A percentile compares a stretch with the other conserved stretches of the same genome.
Conservation (phyloP, 2,329 filamentous ascomycete genomes). For the Fusarium gaditjirri region DNA sequence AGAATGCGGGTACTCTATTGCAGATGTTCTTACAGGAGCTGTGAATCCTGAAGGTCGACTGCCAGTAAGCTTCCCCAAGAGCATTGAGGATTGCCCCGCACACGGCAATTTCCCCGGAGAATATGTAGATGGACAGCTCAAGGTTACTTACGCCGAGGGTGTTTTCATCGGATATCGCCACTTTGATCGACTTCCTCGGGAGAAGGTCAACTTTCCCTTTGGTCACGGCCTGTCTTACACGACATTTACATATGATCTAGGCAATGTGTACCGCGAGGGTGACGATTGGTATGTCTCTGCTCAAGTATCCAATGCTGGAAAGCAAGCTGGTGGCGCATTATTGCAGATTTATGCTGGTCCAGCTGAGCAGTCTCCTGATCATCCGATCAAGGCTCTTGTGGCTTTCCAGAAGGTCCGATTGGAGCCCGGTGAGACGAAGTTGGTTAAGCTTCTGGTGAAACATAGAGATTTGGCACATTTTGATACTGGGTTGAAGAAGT, state of each 20-base stretch:
- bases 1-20: conserved; percentile 74
- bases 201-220: conserved; percentile 70
- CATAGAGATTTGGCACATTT: conserved; percentile 46
- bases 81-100: conserved; percentile 69
- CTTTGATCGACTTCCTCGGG: conserved; percentile 66
- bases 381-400: conserved; percentile 46
- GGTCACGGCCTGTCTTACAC: conserved; percentile 76
- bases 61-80: conserved; percentile 69
- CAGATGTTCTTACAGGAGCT: conserved; percentile 71
- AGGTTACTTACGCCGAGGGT: conserved; percentile 72
- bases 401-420: conserved; percentile 47
- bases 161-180: conserved; percentile 75
- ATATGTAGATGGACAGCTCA: conserved; percentile 33
- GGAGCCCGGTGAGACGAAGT: conserved; percentile 31
- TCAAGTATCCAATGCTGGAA: conserved; percentile 67
- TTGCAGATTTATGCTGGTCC: conserved; percentile 62
- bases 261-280: conserved; percentile 47
- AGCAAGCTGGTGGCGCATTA: conserved; percentile 58
- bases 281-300: conserved; percentile 60
- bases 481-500: conserved; percentile 37
- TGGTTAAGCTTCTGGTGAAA: conserved; percentile 21
- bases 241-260: conserved; percentile 65
- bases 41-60: conserved; percentile 72
- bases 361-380: conserved; percentile 11
- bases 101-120: conserved; percentile 69